Conservation (phyloP, 305 asterid genomes). For the Fraxinus angustifolia region DNA sequence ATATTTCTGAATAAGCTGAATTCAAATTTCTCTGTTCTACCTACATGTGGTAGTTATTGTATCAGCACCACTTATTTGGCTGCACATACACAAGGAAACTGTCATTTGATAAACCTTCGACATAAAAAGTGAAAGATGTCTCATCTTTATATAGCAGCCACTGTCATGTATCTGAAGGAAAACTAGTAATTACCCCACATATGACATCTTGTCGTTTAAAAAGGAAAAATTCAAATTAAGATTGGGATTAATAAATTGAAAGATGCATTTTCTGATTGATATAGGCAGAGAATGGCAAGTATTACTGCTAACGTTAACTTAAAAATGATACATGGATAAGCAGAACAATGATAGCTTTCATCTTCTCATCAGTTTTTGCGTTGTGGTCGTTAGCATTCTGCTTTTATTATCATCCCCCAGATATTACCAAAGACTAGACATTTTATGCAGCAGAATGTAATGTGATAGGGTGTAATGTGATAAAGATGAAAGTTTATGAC, state of each 20-base stretch:
- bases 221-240: background rate
- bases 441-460: conserved; percentile 9
- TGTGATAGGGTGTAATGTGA: background rate
- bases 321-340: background rate
- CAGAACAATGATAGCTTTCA: background rate
- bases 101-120: background rate
- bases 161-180: background rate
- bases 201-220: background rate
- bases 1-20: background rate
- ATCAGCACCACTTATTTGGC: background rate
- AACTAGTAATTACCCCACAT: background rate
- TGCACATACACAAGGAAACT: background rate
- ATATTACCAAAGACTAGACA: conserved; percentile 1
- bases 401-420: background rate
- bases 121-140: background rate
- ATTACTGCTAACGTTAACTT: background rate
- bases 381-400: conserved; percentile 11
- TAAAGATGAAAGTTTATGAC: conserved; percentile 10
- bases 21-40: background rate
- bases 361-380: background rate
- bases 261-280: background rate
- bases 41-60: background rate
- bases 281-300: background rate
- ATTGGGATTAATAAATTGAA: background rate
- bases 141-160: background rate